Percentiles rank a stretch among this genome's conserved stretches.
Evolutionary conservation across 2,329 filamentous ascomycete species (phyloP).

Genomic region (Aspergillus pseudoviridinutans): DNA sequence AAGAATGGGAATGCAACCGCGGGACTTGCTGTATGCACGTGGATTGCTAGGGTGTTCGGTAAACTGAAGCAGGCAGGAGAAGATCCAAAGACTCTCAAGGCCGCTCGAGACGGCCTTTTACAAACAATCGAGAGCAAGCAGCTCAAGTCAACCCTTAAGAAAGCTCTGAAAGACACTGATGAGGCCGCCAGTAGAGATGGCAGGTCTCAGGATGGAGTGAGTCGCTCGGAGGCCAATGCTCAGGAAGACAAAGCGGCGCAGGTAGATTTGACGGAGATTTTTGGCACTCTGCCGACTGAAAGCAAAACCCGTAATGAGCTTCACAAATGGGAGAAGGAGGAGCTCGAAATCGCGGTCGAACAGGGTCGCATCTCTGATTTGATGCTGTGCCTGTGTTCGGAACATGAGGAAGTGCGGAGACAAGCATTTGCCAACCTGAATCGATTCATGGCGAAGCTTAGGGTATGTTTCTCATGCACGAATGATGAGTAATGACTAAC

Average conservation of each 20-base stretch:
- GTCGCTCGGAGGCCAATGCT: slow-evolving; percentile 11
- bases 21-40: slow-evolving; percentile 49
- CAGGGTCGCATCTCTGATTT: slow-evolving; percentile 69
- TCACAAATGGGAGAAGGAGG: slow-evolving; percentile 68
- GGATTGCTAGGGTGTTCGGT: slow-evolving; percentile 57
- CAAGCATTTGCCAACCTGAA: slow-evolving; percentile 55
- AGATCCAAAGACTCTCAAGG: slow-evolving; percentile 44
- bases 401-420: slow-evolving; percentile 69
- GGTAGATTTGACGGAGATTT: slow-evolving; percentile 50
- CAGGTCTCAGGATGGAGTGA: slow-evolving; percentile 5
- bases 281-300: slow-evolving; percentile 48
- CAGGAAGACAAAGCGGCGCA: slow-evolving; percentile 12
- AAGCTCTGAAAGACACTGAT: slow-evolving; percentile 16
- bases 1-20: slow-evolving; percentile 47
- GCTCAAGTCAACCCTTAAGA: slow-evolving; percentile 37
- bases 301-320: slow-evolving; percentile 44
- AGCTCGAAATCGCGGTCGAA: slow-evolving; percentile 72
- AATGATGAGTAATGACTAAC: slow-evolving; percentile 2
- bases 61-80: slow-evolving; percentile 53
- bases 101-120: slow-evolving; percentile 43
- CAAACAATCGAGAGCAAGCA: slow-evolving; percentile 38
- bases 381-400: slow-evolving; percentile 70
- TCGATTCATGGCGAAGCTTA: slow-evolving; percentile 47
- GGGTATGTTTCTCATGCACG: slow-evolving; percentile 28
- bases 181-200: slow-evolving; percentile 12